A percentile compares a stretch with the other conserved stretches of the same genome.
These are phyloP conservation scores for Endothia cerciana DNA, from an alignment of 2,329 filamentous ascomycete genomes.

Conservation along the genomic window DNA sequence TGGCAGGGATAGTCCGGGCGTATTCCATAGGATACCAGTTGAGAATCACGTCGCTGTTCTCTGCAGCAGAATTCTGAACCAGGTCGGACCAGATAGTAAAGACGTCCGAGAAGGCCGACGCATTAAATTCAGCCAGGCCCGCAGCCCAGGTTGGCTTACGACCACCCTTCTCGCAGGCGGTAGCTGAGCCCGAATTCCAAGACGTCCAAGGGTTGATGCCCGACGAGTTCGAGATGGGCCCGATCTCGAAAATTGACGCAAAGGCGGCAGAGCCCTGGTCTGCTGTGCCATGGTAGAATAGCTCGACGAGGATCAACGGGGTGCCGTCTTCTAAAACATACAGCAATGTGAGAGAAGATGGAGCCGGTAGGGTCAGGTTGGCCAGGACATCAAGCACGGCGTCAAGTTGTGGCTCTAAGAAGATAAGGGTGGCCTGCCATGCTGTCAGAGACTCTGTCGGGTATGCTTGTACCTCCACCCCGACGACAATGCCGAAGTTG, in stretches of 20 bases:
- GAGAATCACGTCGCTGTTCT: background rate
- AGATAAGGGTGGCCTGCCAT: slow-evolving; percentile 7
- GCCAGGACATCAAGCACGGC: background rate
- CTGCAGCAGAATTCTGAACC: background rate
- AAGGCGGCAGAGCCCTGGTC: background rate
- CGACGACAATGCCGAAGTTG: slow-evolving; percentile 63
- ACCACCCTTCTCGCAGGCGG: background rate
- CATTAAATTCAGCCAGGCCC: background rate
- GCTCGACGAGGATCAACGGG: slow-evolving; percentile 1
- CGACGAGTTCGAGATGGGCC: background rate
- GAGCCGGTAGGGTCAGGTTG: background rate
- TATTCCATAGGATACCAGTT: slow-evolving; percentile 9
- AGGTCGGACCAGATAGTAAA: slow-evolving; percentile 2
- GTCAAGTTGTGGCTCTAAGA: slow-evolving; percentile 4
- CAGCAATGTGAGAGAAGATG: background rate
- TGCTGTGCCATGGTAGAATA: slow-evolving; percentile 4
- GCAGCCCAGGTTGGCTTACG: slow-evolving; percentile 1
- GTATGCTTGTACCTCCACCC: slow-evolving; percentile 50
- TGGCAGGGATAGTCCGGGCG: background rate
- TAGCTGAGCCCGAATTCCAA: background rate
- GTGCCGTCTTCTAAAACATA: slow-evolving; percentile 1
- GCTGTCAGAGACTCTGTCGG: slow-evolving; percentile 5
- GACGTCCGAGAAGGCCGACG: background rate
- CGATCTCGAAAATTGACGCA: background rate
- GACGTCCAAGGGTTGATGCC: background rate